Evolutionary conservation across 2,329 filamentous ascomycete genomes (phyloP), one percentile per base, ranked within the genome.

Genomic region (Aspergillus aculeatinus): DNA sequence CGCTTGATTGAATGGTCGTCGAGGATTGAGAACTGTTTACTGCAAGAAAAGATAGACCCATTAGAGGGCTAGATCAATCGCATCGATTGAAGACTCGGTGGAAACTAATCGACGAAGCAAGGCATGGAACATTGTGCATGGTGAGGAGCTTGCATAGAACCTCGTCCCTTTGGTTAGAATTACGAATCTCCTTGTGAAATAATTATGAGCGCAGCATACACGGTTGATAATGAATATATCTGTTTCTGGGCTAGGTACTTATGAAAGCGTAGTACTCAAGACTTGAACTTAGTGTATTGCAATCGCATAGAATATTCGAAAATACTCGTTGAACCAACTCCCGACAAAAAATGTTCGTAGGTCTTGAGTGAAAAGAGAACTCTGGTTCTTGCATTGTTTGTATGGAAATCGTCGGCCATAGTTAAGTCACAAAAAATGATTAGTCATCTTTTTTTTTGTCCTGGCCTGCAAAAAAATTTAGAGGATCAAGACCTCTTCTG

Each of bases 1-100:
- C 60, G 60, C 67, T 54, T 69, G 63, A 59, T 25, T 25, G 6
- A 21, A 56, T 44, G 39, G 7, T 19, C 5, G 6, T 19, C 5
- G 16, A 39, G 25, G 5, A n/a, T 52, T 59, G 42, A 51, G 35
- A 51, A 33, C 29, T 25, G 27, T 48, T 27, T 59, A 44, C 16
- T 19, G 39, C 39, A 21, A 29, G 53, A 54, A 47, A 61, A 33
- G 12, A 44, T 44, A 44, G 16, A 44, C 39, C 16, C 16, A 5
- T 44, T 44, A 12, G 16, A 9, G 39, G 39, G 39, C 39, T 44
- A 44, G 39, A 44, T 44, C 33, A 25, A 14, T 14, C 4, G 25
- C 48, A 27, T 47, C 25, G 10, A 19, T 14, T 27, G 12, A 48
- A 31, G 9, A 44, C 23, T 9, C 21, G 35, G n/a, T 51, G 48